These are phyloP conservation scores for Cornus florida DNA, from an alignment of 148 eudicot species.

Conservation along the genomic window DNA sequence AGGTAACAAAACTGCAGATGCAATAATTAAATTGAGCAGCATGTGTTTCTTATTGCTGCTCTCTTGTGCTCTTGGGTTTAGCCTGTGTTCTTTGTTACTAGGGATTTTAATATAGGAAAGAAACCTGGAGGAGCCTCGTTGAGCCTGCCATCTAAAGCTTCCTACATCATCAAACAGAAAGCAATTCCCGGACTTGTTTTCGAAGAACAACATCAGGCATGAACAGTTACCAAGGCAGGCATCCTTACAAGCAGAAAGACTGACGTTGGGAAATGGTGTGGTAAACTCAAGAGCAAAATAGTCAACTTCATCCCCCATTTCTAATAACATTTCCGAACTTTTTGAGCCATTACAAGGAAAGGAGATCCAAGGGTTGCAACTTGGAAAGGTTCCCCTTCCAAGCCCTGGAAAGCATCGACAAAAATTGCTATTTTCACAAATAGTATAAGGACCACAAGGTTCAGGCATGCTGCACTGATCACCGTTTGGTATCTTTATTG, in stretches of 20 bases:
- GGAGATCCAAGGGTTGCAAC: conserved; percentile 1
- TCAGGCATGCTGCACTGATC: neutral
- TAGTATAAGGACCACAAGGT: neutral
- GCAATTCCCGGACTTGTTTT: conserved; percentile 2
- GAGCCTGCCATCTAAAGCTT: neutral
- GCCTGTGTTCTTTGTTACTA: neutral
- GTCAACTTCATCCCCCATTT: neutral
- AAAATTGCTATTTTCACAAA: neutral
- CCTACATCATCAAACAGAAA: conserved; percentile 3
- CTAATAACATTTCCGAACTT: neutral
- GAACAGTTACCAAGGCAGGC: conserved; percentile 10
- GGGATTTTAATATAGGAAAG: neutral
- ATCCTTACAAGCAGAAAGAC: neutral
- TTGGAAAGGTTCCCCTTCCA: neutral
- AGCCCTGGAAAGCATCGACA: neutral
- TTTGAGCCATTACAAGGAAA: neutral
- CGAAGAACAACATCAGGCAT: conserved; percentile 7
- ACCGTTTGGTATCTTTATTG: neutral
- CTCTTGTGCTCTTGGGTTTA: neutral
- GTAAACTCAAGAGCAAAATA: conserved; percentile 2
- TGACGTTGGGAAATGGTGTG: neutral
- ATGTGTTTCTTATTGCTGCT: neutral
- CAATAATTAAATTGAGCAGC: neutral
- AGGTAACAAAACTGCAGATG: neutral
- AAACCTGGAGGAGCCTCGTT: neutral